Conservation (phyloP, 495 filamentous ascomycete genomes). For the Beverwykella pulmonaria region DNA sequence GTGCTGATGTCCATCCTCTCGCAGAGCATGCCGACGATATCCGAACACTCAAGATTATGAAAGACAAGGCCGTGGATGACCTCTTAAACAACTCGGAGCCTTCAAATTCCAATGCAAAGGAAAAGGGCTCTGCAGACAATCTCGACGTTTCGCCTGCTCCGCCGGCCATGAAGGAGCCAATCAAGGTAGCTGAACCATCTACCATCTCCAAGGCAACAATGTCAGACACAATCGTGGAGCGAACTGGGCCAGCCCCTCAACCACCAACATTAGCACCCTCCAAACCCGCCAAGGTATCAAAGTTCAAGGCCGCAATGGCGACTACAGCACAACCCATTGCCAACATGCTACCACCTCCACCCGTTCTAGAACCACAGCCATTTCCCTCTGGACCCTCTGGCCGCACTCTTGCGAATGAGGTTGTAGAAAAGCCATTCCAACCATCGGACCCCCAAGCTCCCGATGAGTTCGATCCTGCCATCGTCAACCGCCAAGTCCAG, state of each 20-base stretch:
- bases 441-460: slow-evolving; percentile 5
- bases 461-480: slow-evolving; percentile 72
- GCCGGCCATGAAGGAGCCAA: not conserved
- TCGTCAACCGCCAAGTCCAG: slow-evolving; percentile 75
- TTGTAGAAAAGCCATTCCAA: slow-evolving; percentile 9
- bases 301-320: slow-evolving; percentile 41
- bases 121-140: slow-evolving; percentile 76
- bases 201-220: slow-evolving; percentile 21
- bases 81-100: not conserved
- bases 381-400: slow-evolving; percentile 8
- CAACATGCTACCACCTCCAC: not conserved
- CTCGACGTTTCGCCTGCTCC: slow-evolving; percentile 63
- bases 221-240: slow-evolving; percentile 38
- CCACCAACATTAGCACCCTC: slow-evolving; percentile 1
- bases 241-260: slow-evolving; percentile 17
- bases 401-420: slow-evolving; percentile 11
- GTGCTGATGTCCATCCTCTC: slow-evolving; percentile 29
- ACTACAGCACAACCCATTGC: not conserved
- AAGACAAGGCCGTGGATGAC: slow-evolving; percentile 25
- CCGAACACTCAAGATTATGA: slow-evolving; percentile 34
- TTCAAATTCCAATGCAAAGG: slow-evolving; percentile 38
- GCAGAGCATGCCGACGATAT: slow-evolving; percentile 39
- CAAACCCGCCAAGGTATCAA: slow-evolving; percentile 36
- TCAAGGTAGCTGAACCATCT: not conserved
- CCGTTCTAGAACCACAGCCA: slow-evolving; percentile 10